phyloP scores from a whole-genome alignment of 192 early-diverging fungal species.

The Anaeromyces robustus region DNA sequence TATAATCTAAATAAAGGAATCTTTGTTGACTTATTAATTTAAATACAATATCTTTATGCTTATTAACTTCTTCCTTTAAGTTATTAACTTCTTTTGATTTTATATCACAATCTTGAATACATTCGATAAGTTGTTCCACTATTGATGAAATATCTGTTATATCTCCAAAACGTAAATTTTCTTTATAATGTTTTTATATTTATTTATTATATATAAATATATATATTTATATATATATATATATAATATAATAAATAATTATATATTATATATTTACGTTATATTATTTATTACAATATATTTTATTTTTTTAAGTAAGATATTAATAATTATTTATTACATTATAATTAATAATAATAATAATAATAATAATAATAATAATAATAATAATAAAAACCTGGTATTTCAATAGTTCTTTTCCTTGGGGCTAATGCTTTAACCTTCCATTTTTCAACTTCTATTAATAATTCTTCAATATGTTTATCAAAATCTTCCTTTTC shows the following conservation, averaged over 20 bases:
- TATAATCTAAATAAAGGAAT: conserved; percentile 17
- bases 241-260: no score
- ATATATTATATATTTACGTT: no score
- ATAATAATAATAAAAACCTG: background rate
- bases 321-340: no score
- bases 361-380: no score
- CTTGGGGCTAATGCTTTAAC: background rate
- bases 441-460: background rate
- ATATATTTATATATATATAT: no score
- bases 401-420: background rate
- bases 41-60: conserved; percentile 9
- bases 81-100: conserved; percentile 13
- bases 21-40: conserved; percentile 12
- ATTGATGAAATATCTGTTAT: conserved; percentile 4
- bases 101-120: conserved; percentile 16
- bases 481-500: background rate
- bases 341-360: no score
- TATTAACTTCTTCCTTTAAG: conserved; percentile 8
- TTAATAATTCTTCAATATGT: background rate
- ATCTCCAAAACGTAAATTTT: background rate
- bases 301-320: no score
- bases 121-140: conserved; percentile 23
- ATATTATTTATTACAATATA: no score
- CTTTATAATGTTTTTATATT: no score
- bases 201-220: no score